Evolutionary conservation across 805 yeast species (phyloP).

Genomic region (Lachancea cidri): DNA sequence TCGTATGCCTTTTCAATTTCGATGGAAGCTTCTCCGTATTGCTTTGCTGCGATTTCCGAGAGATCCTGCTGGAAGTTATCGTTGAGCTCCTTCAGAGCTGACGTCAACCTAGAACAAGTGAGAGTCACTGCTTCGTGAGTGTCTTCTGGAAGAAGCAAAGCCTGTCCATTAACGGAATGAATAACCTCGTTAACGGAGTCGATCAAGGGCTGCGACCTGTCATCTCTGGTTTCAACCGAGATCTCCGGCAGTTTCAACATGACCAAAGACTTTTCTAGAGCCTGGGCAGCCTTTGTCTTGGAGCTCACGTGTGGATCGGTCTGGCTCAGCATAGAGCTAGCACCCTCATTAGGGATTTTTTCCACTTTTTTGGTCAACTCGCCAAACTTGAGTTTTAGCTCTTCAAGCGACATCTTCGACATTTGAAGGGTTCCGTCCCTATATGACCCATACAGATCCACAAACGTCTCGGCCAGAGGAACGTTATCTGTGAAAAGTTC

Average conservation of each 20-base stretch:
- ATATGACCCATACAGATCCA: conserved; percentile 44
- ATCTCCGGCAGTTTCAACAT: conserved; percentile 6
- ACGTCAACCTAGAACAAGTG: conserved; percentile 13
- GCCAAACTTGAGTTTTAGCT: conserved; percentile 21
- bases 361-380: conserved; percentile 14
- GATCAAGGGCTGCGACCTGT: conserved; percentile 6
- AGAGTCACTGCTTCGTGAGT: conserved; percentile 14
- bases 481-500: conserved; percentile 58
- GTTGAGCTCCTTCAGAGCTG: conserved; percentile 14
- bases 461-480: conserved; percentile 56
- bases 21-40: conserved; percentile 15
- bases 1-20: conserved; percentile 22
- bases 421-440: conserved; percentile 16
- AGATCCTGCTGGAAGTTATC: conserved; percentile 14
- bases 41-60: conserved; percentile 11
- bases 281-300: conserved; percentile 1
- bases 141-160: conserved; percentile 23
- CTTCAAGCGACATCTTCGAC: conserved; percentile 19
- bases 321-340: conserved; percentile 7
- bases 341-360: conserved; percentile 10
- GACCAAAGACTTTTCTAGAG: conserved; percentile 2
- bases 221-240: neutral
- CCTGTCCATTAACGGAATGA: conserved; percentile 33
- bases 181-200: conserved; percentile 33
- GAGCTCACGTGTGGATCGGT: conserved; percentile 3